Evolutionary conservation across 2,329 filamentous ascomycete genomes (phyloP), one percentile per base, ranked within the genome.

Genomic region (Nectriaceae sp.): DNA sequence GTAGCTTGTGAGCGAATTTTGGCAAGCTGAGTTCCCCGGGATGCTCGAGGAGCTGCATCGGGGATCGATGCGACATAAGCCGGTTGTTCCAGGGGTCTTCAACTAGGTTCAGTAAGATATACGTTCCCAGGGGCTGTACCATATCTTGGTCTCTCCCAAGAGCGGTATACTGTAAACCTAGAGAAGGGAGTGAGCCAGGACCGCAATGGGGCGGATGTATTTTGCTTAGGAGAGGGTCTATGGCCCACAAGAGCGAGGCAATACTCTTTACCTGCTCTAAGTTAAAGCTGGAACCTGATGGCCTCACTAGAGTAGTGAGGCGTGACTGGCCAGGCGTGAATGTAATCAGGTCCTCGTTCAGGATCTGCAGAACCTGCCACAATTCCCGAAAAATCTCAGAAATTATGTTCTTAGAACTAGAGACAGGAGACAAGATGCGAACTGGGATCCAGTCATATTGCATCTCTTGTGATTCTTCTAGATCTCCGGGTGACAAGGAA

Each of bases 131-230:
- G n/a, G n/a, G n/a, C n/a, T n/a, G n/a, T n/a, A n/a, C n/a, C n/a
- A n/a, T n/a, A n/a, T n/a, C n/a, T n/a, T n/a, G n/a, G n/a, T n/a
- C n/a, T n/a, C n/a, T n/a, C n/a, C n/a, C n/a, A n/a, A n/a, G n/a
- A n/a, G n/a, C n/a, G n/a, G 46, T 52, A 31, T 50, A 59, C 39
- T 60, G 56, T 0, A 60, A 35, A n/a, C 57, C 57, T 5, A 58
- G 44, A 8, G 49, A 55, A 24, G 13, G 11, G 6, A 50, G 46
- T 22, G 57, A 57, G 13, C 42, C 41, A 6, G 54, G 49, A 3
- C 52, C 54, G 22, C 56, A 60, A 20, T 59, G 52, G 22, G 41
- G 18, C 22, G 56, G 49, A 20, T 54, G 54, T 4, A 60, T 19
- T 6, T 48, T 40, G 13, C 18, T 35, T 26, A 57, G 26, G 3